Evolutionary conservation across 2,329 filamentous ascomycete species (phyloP).

Genomic region (Aspergillus aculeatus): DNA sequence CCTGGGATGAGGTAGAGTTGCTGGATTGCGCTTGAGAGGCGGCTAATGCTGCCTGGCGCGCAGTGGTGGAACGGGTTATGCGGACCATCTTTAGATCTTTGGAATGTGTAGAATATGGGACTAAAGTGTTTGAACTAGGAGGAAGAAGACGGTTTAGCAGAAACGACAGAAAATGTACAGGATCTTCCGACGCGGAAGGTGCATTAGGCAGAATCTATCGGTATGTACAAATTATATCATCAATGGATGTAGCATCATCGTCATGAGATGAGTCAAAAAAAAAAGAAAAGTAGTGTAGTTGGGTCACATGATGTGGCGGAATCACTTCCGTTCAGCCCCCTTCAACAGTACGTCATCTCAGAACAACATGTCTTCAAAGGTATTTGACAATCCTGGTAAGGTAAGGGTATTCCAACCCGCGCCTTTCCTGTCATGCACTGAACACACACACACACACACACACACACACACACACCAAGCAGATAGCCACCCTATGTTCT

Average conservation of each 20-base stretch:
- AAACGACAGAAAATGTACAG: background rate
- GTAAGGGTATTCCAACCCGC: conserved; percentile 9
- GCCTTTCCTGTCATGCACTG: conserved; percentile 13
- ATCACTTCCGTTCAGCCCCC: background rate
- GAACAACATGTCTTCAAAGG: conserved; percentile 1
- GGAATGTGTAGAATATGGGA: background rate
- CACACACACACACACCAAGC: conserved; percentile 11
- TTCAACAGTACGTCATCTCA: background rate
- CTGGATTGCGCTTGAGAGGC: conserved; percentile 12
- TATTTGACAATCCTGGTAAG: conserved; percentile 9
- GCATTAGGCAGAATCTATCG: background rate
- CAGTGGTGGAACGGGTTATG: conserved; percentile 30
- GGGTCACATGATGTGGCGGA: background rate
- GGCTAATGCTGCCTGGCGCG: conserved; percentile 21
- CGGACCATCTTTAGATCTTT: conserved; percentile 20
- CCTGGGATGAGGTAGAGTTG: background rate
- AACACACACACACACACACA: background rate
- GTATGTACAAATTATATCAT: background rate
- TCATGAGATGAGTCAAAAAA: background rate
- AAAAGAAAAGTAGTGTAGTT: background rate
- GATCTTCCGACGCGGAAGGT: background rate
- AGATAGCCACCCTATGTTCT: conserved; percentile 16
- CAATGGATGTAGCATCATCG: background rate
- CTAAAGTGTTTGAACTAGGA: background rate
- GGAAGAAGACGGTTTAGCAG: background rate